Percentiles rank a stretch among this genome's conserved stretches.
These are phyloP conservation scores for Shiraia bambusicola DNA, from an alignment of 2,329 filamentous ascomycete species.

Conservation along the genomic window DNA sequence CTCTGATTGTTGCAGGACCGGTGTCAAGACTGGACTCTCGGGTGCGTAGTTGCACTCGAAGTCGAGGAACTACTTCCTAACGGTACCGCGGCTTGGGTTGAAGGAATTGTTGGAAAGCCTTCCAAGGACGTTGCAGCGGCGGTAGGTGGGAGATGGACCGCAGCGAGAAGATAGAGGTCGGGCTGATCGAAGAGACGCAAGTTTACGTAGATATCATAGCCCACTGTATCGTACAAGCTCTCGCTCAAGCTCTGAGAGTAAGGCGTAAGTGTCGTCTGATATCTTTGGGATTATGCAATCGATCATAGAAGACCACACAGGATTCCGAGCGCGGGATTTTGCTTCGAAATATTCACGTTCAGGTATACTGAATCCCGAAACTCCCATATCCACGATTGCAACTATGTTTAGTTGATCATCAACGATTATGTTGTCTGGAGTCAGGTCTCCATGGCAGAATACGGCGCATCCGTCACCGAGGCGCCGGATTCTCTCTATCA, in stretches of 20 bases:
- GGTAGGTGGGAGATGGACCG: too few species aligned
- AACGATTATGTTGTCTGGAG: conserved; percentile 13
- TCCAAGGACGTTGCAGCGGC: conserved; percentile 2
- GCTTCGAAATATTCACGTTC: conserved; percentile 22
- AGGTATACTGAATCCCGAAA: conserved; percentile 19
- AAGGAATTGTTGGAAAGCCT: conserved; percentile 4
- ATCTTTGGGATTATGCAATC: conserved; percentile 6
- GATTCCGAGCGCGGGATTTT: conserved; percentile 9
- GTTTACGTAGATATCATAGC: conserved; percentile 2
- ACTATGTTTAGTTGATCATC: conserved; percentile 12
- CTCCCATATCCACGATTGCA: conserved; percentile 21
- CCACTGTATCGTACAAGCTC: conserved; percentile 10
- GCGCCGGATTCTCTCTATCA: conserved; percentile 9
- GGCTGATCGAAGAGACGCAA: too few species aligned
- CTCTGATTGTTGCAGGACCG: conserved; percentile 3
- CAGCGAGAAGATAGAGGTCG: too few species aligned
- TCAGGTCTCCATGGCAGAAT: conserved; percentile 16
- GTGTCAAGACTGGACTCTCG: conserved; percentile 8
- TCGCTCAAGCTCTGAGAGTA: conserved; percentile 7
- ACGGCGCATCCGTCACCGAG: conserved; percentile 7
- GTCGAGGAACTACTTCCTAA: conserved; percentile 8
- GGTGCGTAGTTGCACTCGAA: conserved; percentile 5
- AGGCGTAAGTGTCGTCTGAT: conserved; percentile 4
- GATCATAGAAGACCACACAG: conserved; percentile 11
- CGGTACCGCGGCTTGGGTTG: too few species aligned